These are phyloP conservation scores for Begonia masoniana DNA, from an alignment of 306 rosid species.

Conservation along the genomic window DNA sequence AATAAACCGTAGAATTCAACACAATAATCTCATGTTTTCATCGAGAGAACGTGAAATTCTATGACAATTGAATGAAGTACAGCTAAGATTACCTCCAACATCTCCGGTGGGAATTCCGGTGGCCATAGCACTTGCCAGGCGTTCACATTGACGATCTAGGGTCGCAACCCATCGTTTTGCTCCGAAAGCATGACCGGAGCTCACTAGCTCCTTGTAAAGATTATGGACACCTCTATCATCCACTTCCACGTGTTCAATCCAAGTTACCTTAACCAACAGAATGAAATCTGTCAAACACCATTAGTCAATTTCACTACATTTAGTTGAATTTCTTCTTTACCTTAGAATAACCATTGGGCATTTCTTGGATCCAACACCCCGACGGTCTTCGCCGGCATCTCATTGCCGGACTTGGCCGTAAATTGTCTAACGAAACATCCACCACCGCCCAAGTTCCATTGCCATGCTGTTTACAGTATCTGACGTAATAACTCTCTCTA, in stretches of 20 bases:
- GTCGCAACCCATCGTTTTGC: slow-evolving; percentile 95
- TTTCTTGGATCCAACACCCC: slow-evolving; percentile 88
- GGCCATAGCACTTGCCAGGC: slow-evolving; percentile 92
- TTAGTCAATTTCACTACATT: background rate
- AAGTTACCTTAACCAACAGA: slow-evolving; percentile 42
- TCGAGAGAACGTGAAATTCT: no score
- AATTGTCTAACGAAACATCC: slow-evolving; percentile 74
- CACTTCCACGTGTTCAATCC: slow-evolving; percentile 92
- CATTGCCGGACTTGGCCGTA: slow-evolving; percentile 46
- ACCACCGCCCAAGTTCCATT: slow-evolving; percentile 98
- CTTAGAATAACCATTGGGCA: slow-evolving; percentile 97
- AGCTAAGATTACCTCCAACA: slow-evolving; percentile 48
- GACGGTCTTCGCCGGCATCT: slow-evolving; percentile 85
- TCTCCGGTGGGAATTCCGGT: slow-evolving; percentile 70
- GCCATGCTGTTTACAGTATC: slow-evolving; percentile 74
- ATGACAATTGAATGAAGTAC: no score
- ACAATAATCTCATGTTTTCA: no score
- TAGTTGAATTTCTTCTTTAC: slow-evolving; percentile 9
- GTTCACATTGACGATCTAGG: slow-evolving; percentile 81
- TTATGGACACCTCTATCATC: slow-evolving; percentile 87
- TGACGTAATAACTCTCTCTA: slow-evolving; percentile 73
- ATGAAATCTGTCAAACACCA: background rate
- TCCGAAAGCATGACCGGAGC: slow-evolving; percentile 80
- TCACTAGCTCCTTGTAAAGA: slow-evolving; percentile 79
- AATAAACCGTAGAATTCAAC: background rate